phyloP scores from a whole-genome alignment of 345 rosid genomes.

The Lagerstroemia speciosa region DNA sequence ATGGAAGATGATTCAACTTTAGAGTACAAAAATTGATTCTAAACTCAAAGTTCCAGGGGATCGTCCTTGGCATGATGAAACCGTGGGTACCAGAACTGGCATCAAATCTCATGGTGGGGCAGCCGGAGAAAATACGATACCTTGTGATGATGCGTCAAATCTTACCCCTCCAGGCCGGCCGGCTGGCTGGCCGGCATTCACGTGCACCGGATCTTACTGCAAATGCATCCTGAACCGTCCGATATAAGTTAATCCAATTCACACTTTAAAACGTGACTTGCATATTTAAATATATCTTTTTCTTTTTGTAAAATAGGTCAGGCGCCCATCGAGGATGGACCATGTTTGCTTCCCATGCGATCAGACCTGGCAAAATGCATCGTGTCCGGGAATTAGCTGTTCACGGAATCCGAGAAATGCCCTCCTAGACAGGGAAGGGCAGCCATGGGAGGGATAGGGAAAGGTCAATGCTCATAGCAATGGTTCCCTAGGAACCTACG shows the following conservation, averaged over 20 bases:
- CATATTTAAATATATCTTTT: no score
- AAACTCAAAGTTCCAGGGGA: neutral
- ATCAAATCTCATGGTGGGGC: slow-evolving; percentile 1
- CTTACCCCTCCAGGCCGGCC: no score
- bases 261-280: no score
- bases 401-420: neutral
- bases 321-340: no score
- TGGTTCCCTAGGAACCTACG: neutral
- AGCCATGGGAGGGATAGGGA: neutral
- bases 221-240: no score
- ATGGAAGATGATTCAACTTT: neutral
- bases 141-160: neutral
- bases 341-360: no score
- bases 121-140: neutral
- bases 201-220: no score
- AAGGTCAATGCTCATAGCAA: neutral
- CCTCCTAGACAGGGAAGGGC: neutral
- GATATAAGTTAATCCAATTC: no score
- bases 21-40: neutral
- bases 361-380: no score
- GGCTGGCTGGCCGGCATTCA: no score
- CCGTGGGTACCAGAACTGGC: neutral
- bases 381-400: neutral
- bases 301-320: no score
- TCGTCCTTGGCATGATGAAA: slow-evolving; percentile 1